Percentiles rank a stretch among this genome's conserved stretches.
Evolutionary conservation across 371 early-diverging fungal genomes (phyloP).

Genomic region (Lichtheimia hyalospora): DNA sequence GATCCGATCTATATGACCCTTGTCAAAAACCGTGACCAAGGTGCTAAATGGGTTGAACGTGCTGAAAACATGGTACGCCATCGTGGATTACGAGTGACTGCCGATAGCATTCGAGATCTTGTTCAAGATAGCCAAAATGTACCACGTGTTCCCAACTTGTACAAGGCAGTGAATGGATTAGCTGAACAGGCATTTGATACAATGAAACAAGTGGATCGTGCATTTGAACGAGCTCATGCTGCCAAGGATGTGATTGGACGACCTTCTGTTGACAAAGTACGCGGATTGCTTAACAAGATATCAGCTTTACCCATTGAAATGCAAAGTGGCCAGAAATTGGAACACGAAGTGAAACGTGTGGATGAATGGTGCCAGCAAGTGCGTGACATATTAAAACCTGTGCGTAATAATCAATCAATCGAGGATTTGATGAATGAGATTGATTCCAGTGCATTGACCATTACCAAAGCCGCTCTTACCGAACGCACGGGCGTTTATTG

Average conservation of each 20-base stretch:
- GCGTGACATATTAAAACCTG: constrained; percentile 7
- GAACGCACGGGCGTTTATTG: constrained; percentile 41
- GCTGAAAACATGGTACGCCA: constrained; percentile 38
- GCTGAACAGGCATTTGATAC: constrained; percentile 8
- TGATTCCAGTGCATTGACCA: constrained; percentile 10
- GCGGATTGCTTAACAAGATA: constrained; percentile 10
- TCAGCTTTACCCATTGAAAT: constrained; percentile 9
- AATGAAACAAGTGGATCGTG: constrained; percentile 2
- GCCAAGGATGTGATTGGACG: constrained; percentile 4
- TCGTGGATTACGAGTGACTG: constrained; percentile 42
- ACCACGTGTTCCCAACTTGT: constrained; percentile 12
- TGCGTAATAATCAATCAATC: constrained; percentile 8
- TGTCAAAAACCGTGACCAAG: constrained; percentile 4
- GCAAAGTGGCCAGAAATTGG: constrained; percentile 4
- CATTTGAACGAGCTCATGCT: constrained; percentile 5
- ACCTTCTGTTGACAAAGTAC: constrained; percentile 9
- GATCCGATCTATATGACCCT: constrained; percentile 6
- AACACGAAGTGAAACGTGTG: constrained; percentile 5
- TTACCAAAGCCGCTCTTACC: constrained; percentile 8
- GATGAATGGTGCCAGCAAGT: constrained; percentile 14
- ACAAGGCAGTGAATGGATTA: constrained; percentile 10
- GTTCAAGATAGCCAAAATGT: constrained; percentile 45
- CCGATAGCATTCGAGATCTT: constrained; percentile 60
- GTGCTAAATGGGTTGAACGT: constrained; percentile 12
- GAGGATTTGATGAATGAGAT: constrained; percentile 10